Evolutionary conservation across 1,139 yeast species (phyloP).

Genomic region (Geotrichum phurueaensis): DNA sequence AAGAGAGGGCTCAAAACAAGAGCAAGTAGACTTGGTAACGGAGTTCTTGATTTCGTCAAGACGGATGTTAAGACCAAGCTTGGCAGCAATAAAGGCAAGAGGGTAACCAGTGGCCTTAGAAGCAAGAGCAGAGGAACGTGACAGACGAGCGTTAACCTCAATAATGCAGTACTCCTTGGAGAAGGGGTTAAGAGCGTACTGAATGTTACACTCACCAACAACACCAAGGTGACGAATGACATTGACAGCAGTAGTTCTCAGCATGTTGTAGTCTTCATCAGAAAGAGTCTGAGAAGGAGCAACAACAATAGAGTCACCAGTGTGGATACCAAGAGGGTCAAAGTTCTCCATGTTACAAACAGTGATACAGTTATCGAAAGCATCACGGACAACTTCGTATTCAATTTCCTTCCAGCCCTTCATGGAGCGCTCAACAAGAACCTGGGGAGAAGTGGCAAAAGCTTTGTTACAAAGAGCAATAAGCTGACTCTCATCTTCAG

Average conservation of each 20-base stretch:
- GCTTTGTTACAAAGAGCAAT: constrained; percentile 83
- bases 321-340: constrained; percentile 96
- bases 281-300: constrained; percentile 97
- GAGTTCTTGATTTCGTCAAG: constrained; percentile 91
- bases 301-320: constrained; percentile 98
- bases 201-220: constrained; percentile 98
- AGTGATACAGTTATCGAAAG: constrained; percentile 94
- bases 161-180: constrained; percentile 93
- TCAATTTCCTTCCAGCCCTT: constrained; percentile 99
- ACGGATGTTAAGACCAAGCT: constrained; percentile 87
- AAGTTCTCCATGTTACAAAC: constrained; percentile 99
- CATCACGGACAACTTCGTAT: constrained; percentile 96
- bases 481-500: constrained; percentile 81
- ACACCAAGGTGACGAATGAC: constrained; percentile 97
- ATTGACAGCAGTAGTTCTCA: constrained; percentile 94
- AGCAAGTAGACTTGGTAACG: constrained; percentile 91
- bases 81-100: constrained; percentile 96
- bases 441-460: constrained; percentile 94
- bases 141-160: constrained; percentile 95
- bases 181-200: constrained; percentile 85
- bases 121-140: constrained; percentile 96
- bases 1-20: constrained; percentile 93
- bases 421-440: constrained; percentile 89
- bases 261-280: constrained; percentile 96
- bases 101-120: constrained; percentile 99